Evolutionary conservation across 164 flowering plant genomes (phyloP), one percentile per base, ranked within the genome.

Genomic region (Berberis vulgaris): DNA sequence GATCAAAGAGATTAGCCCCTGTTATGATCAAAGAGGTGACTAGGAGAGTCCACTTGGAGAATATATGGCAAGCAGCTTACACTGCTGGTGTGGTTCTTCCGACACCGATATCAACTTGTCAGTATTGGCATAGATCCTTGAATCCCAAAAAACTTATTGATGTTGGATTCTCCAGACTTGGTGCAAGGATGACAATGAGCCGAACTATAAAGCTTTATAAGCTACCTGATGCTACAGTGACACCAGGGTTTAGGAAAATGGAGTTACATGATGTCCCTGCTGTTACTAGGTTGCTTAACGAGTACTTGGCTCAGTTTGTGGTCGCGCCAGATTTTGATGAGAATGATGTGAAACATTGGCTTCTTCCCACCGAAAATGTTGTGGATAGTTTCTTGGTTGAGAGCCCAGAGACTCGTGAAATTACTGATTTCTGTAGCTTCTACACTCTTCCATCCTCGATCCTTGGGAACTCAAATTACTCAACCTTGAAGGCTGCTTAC

Each of bases 111-210:
- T 42, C 83, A n/a, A 82, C 83, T 41, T 79, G 85, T 47, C 85
- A 82, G 44, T 82, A 80, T 62, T 82, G 83, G 85, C 85, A 82
- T 59, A 70, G 85, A 11, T 80, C 83, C 4, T 71, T 82, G 68
- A 82, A 80, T 49, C 85, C 85, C 0, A 82, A 82, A 73, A 82
- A 82, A 59, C 83, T 82, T 45, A 82, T 82, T 54, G 83, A 82
- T 67, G 82, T 80, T 57, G 85, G 85, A n/a, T 82, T 82, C 70
- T 82, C 85, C n/a, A 74, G 85, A 67, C 81, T 82, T 59, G 85
- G 86, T 26, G 78, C 86, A 12, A 59, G 82, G 55, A 82, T 82
- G 86, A 82, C 86, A 5, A 82, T 82, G 83, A 82, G 86, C 72
- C 71, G 86, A 5, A 82, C 86, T 0, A 80, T 82, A 38, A 82